Percentiles rank a stretch among this genome's conserved stretches.
These are phyloP conservation scores for Hirschfeldia incana DNA, from an alignment of 345 rosid genomes.

Conservation along the genomic window DNA sequence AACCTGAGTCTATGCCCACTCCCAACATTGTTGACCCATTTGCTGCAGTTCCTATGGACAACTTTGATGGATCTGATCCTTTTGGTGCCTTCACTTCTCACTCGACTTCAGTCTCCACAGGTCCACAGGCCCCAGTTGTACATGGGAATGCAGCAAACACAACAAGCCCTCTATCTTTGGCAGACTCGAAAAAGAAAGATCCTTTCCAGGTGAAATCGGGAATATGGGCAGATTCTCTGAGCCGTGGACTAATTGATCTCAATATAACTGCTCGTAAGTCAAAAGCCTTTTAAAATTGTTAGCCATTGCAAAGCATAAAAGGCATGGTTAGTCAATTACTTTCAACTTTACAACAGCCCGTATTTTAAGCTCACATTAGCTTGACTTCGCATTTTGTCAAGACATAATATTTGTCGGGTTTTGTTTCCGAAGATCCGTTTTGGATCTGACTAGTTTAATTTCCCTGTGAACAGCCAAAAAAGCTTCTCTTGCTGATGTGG, in stretches of 20 bases:
- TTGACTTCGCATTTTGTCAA: background rate
- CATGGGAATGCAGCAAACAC: slow-evolving; percentile 44
- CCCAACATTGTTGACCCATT: slow-evolving; percentile 70
- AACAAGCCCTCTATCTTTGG: slow-evolving; percentile 42
- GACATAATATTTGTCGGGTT: background rate
- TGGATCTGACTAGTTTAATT: slow-evolving; percentile 6
- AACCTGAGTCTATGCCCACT: slow-evolving; percentile 40
- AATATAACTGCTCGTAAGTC: slow-evolving; percentile 96
- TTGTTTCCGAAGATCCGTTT: background rate
- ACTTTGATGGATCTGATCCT: slow-evolving; percentile 81
- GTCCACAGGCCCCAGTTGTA: slow-evolving; percentile 44
- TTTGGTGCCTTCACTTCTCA: slow-evolving; percentile 76
- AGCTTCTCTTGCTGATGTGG: slow-evolving; percentile 82
- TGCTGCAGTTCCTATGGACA: slow-evolving; percentile 76
- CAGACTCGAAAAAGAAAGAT: slow-evolving; percentile 58
- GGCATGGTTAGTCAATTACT: background rate
- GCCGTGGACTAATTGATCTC: slow-evolving; percentile 97
- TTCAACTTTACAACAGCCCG: background rate
- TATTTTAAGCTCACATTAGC: background rate
- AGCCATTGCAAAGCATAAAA: too few species aligned
- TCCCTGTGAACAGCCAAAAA: slow-evolving; percentile 77
- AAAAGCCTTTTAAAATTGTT: background rate
- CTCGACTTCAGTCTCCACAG: slow-evolving; percentile 47
- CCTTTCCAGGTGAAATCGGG: slow-evolving; percentile 86
- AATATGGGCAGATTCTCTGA: slow-evolving; percentile 96